These are phyloP conservation scores for Rhizopogon roseolus DNA, from an alignment of 768 basidiomycete species.

Conservation along the genomic window DNA sequence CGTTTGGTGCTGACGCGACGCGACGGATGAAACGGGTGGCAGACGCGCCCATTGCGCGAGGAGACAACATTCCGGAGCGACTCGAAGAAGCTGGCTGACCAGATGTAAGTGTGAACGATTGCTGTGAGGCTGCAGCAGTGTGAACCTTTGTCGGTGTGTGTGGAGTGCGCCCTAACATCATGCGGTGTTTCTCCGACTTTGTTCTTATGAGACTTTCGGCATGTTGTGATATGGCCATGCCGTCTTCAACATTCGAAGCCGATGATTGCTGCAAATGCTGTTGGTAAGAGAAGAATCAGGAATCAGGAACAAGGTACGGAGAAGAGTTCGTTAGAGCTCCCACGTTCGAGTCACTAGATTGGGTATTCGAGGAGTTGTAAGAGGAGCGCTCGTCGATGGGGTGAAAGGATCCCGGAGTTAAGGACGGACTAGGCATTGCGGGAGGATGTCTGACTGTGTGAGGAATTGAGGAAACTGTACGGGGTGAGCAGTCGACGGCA, in stretches of 20 bases:
- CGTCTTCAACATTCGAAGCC: constrained; percentile 11
- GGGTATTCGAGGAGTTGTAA: constrained; percentile 73
- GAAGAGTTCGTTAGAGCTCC: constrained; percentile 23
- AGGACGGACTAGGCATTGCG: constrained; percentile 41
- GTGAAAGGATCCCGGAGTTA: constrained; percentile 50
- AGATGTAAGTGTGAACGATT: constrained; percentile 33
- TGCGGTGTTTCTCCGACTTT: constrained; percentile 44
- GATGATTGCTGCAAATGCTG: constrained; percentile 6
- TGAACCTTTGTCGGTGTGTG: constrained; percentile 21
- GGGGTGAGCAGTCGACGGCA: constrained; percentile 44
- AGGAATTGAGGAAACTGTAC: constrained; percentile 21
- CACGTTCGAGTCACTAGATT: constrained; percentile 66
- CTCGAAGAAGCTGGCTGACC: constrained; percentile 25
- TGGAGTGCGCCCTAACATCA: constrained; percentile 44
- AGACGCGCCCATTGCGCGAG: constrained; percentile 64
- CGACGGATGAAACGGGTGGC: constrained; percentile 90
- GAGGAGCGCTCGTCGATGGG: constrained; percentile 64
- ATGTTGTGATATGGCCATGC: constrained; percentile 21
- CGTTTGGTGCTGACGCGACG: constrained; percentile 95
- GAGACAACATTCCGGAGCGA: constrained; percentile 53
- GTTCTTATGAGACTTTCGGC: constrained; percentile 27
- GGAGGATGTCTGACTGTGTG: constrained; percentile 20
- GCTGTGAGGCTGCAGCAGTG: constrained; percentile 32
- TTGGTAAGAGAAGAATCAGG: constrained; percentile 7
- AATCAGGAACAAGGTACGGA: constrained; percentile 24